Conservation (phyloP, 1,284 basidiomycete genomes). For the Leccinum subspadiceum region DNA sequence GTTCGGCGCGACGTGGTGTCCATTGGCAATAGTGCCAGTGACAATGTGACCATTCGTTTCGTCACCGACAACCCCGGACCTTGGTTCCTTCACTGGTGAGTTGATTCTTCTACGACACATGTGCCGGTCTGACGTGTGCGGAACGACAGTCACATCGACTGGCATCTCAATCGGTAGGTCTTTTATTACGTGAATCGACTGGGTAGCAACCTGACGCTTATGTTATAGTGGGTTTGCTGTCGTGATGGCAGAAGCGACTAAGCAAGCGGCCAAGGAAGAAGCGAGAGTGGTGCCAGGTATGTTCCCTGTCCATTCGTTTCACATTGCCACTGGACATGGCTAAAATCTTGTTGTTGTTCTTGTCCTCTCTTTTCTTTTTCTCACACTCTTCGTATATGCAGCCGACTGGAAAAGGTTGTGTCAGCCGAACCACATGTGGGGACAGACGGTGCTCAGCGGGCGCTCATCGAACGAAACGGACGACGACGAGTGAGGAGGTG, state of each 20-base stretch:
- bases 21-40: slow-evolving; percentile 15
- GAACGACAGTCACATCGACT: slow-evolving; percentile 38
- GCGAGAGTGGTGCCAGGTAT: slow-evolving; percentile 21
- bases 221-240: slow-evolving; percentile 32
- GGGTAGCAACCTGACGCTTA: not conserved
- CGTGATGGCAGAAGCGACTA: slow-evolving; percentile 32
- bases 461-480: not conserved
- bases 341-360: not conserved
- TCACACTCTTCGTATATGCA: slow-evolving; percentile 1
- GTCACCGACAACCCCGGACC: slow-evolving; percentile 46
- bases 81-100: slow-evolving; percentile 48
- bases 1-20: slow-evolving; percentile 30
- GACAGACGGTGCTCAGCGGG: slow-evolving; percentile 3
- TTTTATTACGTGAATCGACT: not conserved
- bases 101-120: not conserved
- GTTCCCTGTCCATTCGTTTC: not conserved
- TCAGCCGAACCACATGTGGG: slow-evolving; percentile 1
- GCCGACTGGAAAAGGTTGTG: slow-evolving; percentile 23
- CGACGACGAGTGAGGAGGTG: not conserved
- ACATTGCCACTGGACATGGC: not conserved
- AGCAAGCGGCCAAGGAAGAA: slow-evolving; percentile 5
- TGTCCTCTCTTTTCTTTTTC: not conserved
- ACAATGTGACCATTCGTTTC: slow-evolving; percentile 46
- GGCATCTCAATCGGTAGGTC: slow-evolving; percentile 37
- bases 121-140: not conserved